These are phyloP conservation scores for Wickerhamomyces tratensis DNA, from an alignment of 805 yeast genomes.

Conservation along the genomic window DNA sequence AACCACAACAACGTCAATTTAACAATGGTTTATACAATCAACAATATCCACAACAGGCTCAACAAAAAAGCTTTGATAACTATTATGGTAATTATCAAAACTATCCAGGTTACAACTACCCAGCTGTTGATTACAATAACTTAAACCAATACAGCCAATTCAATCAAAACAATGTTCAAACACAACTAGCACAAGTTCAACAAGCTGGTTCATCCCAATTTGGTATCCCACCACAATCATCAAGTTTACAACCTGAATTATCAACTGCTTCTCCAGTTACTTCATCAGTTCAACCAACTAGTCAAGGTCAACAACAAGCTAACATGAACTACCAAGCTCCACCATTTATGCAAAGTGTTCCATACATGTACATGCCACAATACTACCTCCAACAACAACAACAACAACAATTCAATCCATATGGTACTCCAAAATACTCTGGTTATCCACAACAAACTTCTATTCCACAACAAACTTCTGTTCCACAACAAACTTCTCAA, in stretches of 20 bases:
- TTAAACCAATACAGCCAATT: background rate
- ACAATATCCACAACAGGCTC: constrained; percentile 4
- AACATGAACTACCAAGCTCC: constrained; percentile 14
- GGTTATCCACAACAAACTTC: constrained; percentile 7
- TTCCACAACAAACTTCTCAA: background rate
- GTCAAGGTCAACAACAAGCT: constrained; percentile 15
- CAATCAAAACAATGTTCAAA: background rate
- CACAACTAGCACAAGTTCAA: constrained; percentile 2
- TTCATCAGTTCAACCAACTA: constrained; percentile 18
- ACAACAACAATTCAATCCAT: constrained; percentile 8
- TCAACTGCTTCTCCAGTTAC: constrained; percentile 18
- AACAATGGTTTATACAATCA: constrained; percentile 1
- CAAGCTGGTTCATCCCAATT: constrained; percentile 12
- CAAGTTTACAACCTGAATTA: background rate
- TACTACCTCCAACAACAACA: constrained; percentile 2
- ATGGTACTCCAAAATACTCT: constrained; percentile 1
- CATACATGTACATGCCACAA: constrained; percentile 19
- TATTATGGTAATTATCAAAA: constrained; percentile 1
- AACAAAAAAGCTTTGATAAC: constrained; percentile 16
- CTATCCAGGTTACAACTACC: constrained; percentile 1
- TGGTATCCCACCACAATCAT: constrained; percentile 17
- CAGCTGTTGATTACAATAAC: background rate
- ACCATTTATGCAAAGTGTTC: constrained; percentile 9
- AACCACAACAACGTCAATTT: constrained; percentile 1
- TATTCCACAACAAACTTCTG: background rate